phyloP scores from a whole-genome alignment of 768 basidiomycete species.

The Gymnopilus dilepis region DNA sequence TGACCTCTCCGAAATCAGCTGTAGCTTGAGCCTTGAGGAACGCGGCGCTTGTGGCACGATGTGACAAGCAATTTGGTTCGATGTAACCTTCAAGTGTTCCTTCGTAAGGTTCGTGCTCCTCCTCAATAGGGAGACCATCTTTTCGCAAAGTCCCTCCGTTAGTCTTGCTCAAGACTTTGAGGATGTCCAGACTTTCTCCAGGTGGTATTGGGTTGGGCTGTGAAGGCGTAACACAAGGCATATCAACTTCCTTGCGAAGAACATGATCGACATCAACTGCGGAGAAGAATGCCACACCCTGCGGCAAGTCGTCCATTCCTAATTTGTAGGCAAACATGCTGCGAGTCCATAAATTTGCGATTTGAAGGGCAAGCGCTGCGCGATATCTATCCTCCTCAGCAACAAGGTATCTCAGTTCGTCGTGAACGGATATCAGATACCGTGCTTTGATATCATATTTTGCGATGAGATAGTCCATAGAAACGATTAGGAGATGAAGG shows the following conservation, averaged over 20 bases:
- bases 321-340: constrained; percentile 88
- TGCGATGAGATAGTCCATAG: constrained; percentile 86
- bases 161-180: constrained; percentile 66
- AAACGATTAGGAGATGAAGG: constrained; percentile 92
- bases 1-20: constrained; percentile 71
- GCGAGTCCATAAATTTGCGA: constrained; percentile 96
- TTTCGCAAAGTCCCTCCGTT: constrained; percentile 68
- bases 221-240: constrained; percentile 94
- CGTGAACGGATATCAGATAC: constrained; percentile 96
- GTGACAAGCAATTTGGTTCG: constrained; percentile 63
- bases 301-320: constrained; percentile 96
- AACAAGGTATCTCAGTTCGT: constrained; percentile 94
- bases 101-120: constrained; percentile 27
- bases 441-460: constrained; percentile 88
- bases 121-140: constrained; percentile 61
- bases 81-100: constrained; percentile 56
- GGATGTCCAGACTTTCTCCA: constrained; percentile 87
- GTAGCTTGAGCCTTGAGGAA: constrained; percentile 84
- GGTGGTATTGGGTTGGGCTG: constrained; percentile 82
- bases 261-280: constrained; percentile 93
- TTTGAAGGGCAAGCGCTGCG: constrained; percentile 89
- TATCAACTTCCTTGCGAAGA: constrained; percentile 93
- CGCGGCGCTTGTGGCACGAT: constrained; percentile 64
- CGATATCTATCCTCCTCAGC: constrained; percentile 88
- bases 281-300: constrained; percentile 96